Percentiles rank a stretch among this genome's conserved stretches.
Evolutionary conservation across 2,329 filamentous ascomycete species (phyloP).

Genomic region (Apiospora aurea): DNA sequence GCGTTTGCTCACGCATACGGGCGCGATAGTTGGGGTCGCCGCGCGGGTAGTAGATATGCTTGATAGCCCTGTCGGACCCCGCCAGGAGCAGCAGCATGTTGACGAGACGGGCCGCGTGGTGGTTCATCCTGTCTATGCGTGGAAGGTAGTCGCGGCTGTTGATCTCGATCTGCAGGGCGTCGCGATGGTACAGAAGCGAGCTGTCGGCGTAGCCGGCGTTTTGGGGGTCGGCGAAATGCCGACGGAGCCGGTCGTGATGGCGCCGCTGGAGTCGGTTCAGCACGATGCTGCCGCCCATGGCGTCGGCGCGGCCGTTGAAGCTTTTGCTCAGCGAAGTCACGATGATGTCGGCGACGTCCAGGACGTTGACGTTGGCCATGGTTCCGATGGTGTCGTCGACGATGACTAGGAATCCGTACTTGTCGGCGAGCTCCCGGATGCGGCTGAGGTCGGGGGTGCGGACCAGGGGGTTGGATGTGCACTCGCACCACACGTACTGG

Average conservation of each 20-base stretch:
- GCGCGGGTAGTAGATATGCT: conserved; percentile 66
- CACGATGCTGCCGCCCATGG: conserved; percentile 81
- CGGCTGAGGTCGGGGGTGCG: conserved; percentile 84
- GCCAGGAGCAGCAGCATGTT: conserved; percentile 80
- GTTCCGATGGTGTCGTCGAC: conserved; percentile 97
- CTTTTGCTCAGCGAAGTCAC: conserved; percentile 96
- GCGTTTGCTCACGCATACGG: conserved; percentile 68
- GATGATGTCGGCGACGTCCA: conserved; percentile 87
- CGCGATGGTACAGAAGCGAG: conserved; percentile 63
- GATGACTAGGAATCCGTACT: conserved; percentile 87
- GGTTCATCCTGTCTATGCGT: conserved; percentile 93
- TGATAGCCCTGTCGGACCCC: conserved; percentile 77
- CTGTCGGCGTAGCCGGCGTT: neutral
- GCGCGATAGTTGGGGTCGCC: conserved; percentile 81
- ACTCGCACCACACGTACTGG: conserved; percentile 90
- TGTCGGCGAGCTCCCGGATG: conserved; percentile 80
- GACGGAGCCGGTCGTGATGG: conserved; percentile 64
- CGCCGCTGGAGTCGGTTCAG: conserved; percentile 51
- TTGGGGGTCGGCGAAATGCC: neutral
- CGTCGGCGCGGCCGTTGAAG: conserved; percentile 96
- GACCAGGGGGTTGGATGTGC: conserved; percentile 90
- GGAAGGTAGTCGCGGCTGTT: conserved; percentile 94
- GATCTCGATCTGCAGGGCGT: conserved; percentile 56
- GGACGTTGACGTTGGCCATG: conserved; percentile 92
- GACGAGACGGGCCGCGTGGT: conserved; percentile 87